These are phyloP conservation scores for Drosera capensis DNA, from an alignment of 148 eudicot species.

Conservation along the genomic window DNA sequence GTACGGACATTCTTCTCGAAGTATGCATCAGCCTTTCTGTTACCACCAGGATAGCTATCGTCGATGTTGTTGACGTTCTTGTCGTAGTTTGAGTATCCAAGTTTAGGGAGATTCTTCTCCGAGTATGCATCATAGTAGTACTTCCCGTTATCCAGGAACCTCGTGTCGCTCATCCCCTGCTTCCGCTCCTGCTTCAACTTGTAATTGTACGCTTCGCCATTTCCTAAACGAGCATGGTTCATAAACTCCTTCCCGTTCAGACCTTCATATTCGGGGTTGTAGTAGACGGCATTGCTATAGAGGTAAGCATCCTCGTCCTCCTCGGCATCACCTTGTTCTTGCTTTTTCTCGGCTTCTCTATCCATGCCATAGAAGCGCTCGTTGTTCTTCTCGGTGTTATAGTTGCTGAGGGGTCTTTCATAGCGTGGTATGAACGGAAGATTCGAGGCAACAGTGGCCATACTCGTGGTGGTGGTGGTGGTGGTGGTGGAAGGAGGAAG, in stretches of 20 bases:
- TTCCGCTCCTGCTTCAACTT: not conserved
- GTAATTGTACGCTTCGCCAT: too few relatives aligned
- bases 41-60: not conserved
- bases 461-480: constrained; percentile 7
- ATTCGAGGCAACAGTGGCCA: not conserved
- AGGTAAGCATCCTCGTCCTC: not conserved
- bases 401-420: not conserved
- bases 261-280: not conserved
- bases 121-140: constrained; percentile 11
- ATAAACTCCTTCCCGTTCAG: not conserved
- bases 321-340: not conserved
- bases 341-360: not conserved
- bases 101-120: not conserved
- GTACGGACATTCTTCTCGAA: not conserved
- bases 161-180: constrained; percentile 49
- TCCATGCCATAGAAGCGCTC: constrained; percentile 5
- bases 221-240: too few relatives aligned
- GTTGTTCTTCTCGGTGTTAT: constrained; percentile 6
- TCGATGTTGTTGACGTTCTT: not conserved
- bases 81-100: not conserved
- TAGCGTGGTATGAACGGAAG: not conserved
- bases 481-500: constrained; percentile 41
- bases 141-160: constrained; percentile 26
- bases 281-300: not conserved
- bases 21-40: not conserved